Conservation (phyloP, 768 basidiomycete genomes). For the Leccinellum rugosiceps region DNA sequence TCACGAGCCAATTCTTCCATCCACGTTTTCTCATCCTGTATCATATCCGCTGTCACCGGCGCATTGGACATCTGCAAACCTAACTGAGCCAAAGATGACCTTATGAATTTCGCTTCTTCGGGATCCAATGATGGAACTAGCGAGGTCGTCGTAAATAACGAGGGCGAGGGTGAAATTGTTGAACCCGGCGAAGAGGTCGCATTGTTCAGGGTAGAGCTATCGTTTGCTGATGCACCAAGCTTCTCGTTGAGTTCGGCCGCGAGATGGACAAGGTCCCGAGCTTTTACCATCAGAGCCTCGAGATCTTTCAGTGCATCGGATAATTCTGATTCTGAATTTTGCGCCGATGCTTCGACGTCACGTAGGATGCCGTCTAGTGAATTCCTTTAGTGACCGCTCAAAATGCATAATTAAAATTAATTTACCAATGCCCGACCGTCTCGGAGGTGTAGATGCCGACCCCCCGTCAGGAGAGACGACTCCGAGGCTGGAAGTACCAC, state of each 20-base stretch:
- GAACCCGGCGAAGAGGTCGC: slow-evolving; percentile 15
- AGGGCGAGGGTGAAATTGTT: slow-evolving; percentile 18
- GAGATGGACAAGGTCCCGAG: slow-evolving; percentile 87
- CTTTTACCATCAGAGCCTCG: slow-evolving; percentile 87
- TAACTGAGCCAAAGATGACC: slow-evolving; percentile 84
- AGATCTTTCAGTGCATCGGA: slow-evolving; percentile 80
- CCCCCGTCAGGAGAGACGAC: slow-evolving; percentile 14
- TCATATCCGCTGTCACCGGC: slow-evolving; percentile 88
- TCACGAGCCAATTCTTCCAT: slow-evolving; percentile 78
- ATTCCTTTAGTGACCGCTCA: slow-evolving; percentile 5
- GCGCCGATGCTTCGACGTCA: slow-evolving; percentile 64
- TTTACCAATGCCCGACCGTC: slow-evolving; percentile 31
- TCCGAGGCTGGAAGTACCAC: slow-evolving; percentile 22
- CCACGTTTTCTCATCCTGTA: slow-evolving; percentile 77
- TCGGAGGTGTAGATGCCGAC: slow-evolving; percentile 12
- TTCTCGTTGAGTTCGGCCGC: slow-evolving; percentile 86
- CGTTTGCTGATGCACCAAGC: slow-evolving; percentile 46
- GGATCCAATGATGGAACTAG: slow-evolving; percentile 52
- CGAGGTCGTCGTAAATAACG: slow-evolving; percentile 26
- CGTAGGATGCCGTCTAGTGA: slow-evolving; percentile 75
- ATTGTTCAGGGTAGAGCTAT: not conserved
- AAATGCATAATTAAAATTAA: not conserved
- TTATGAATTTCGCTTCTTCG: slow-evolving; percentile 84
- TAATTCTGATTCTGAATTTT: slow-evolving; percentile 62
- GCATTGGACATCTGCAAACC: slow-evolving; percentile 76